phyloP scores from a whole-genome alignment of 306 rosid species.

The Cucumis melo region DNA sequence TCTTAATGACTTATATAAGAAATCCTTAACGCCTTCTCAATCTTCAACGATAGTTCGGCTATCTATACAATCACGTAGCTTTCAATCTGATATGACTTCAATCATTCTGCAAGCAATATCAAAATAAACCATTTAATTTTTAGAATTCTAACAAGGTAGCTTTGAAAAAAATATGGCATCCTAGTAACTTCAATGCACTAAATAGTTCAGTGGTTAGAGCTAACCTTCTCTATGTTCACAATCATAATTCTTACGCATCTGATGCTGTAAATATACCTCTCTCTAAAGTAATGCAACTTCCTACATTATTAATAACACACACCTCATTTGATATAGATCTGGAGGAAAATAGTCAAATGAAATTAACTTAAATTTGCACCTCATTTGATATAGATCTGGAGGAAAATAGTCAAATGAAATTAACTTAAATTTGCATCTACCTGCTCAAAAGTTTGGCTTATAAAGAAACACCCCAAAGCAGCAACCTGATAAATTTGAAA shows the following conservation, averaged over 20 bases:
- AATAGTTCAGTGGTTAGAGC: not conserved
- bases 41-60: too few relatives aligned
- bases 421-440: constrained; percentile 26
- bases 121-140: not conserved
- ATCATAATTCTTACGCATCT: not conserved
- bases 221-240: not conserved
- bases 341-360: too few relatives aligned
- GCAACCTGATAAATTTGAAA: constrained; percentile 45
- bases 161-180: not conserved
- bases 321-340: constrained; percentile 12
- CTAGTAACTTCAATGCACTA: not conserved
- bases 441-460: constrained; percentile 99
- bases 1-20: too few relatives aligned
- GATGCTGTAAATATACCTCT: constrained; percentile 44
- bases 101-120: too few relatives aligned
- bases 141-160: not conserved
- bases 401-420: constrained; percentile 14
- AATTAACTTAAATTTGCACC: too few relatives aligned
- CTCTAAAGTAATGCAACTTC: constrained; percentile 75
- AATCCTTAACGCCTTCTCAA: too few relatives aligned
- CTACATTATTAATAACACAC: constrained; percentile 31
- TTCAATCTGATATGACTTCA: too few relatives aligned
- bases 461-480: constrained; percentile 81
- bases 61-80: too few relatives aligned
- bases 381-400: too few relatives aligned